These are phyloP conservation scores for Blastocystis sp. DNA, from an alignment of 352 stramenopile species.

Conservation along the genomic window DNA sequence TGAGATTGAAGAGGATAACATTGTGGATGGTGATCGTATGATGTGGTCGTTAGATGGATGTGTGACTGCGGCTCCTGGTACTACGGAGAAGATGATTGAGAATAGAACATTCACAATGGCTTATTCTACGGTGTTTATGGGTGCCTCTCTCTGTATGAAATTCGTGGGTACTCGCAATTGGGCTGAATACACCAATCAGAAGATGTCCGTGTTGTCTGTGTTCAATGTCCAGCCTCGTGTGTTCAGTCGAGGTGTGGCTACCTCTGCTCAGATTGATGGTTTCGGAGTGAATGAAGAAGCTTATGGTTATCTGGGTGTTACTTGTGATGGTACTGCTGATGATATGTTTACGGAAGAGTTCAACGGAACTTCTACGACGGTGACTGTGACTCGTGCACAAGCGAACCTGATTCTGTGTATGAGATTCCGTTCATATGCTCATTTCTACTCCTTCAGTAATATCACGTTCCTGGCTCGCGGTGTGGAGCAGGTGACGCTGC, in stretches of 20 bases:
- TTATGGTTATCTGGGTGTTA: background rate
- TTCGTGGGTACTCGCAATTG: conserved; percentile 47
- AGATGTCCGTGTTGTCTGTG: conserved; percentile 43
- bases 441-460: conserved; percentile 29
- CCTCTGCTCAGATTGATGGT: background rate
- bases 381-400: background rate
- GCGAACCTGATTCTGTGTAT: conserved; percentile 3
- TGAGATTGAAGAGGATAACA: conserved; percentile 38
- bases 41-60: conserved; percentile 57
- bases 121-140: conserved; percentile 4
- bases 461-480: conserved; percentile 43
- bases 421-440: conserved; percentile 20
- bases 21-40: conserved; percentile 26
- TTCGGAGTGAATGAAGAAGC: background rate
- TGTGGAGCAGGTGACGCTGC: background rate
- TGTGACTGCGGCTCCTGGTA: background rate
- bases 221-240: conserved; percentile 57
- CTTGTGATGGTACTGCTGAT: conserved; percentile 23
- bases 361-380: background rate
- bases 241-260: conserved; percentile 27
- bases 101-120: conserved; percentile 48
- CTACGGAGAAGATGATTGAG: background rate
- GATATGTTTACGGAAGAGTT: background rate
- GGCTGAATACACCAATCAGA: conserved; percentile 36
- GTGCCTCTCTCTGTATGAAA: conserved; percentile 36